Percentiles rank a stretch among this genome's conserved stretches.
Conservation (phyloP, 1,139 yeast genomes). For the Yamadazyma pseudoaaseri region DNA sequence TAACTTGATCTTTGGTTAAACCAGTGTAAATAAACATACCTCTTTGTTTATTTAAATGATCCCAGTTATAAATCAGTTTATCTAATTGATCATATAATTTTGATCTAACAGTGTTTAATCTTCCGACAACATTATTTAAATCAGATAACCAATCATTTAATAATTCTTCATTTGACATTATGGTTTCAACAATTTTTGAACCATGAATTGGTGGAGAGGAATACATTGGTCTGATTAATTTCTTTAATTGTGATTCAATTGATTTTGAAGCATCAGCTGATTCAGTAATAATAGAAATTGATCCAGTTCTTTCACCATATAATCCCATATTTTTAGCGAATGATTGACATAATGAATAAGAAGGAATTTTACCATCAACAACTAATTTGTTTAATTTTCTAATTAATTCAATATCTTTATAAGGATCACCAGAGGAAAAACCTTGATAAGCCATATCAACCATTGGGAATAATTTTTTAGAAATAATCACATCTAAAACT, state of each 20-base stretch:
- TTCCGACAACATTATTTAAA: slow-evolving; percentile 70
- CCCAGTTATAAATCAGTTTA: slow-evolving; percentile 69
- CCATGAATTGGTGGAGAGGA: slow-evolving; percentile 97
- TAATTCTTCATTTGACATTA: slow-evolving; percentile 61
- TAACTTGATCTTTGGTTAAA: slow-evolving; percentile 65
- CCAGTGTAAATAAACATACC: slow-evolving; percentile 98
- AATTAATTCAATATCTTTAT: slow-evolving; percentile 48
- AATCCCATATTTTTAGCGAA: slow-evolving; percentile 97
- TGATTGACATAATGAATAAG: slow-evolving; percentile 78
- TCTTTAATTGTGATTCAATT: slow-evolving; percentile 76
- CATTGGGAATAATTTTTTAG: slow-evolving; percentile 71
- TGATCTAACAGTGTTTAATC: slow-evolving; percentile 75
- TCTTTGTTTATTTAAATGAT: slow-evolving; percentile 81
- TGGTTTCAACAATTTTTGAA: slow-evolving; percentile 78
- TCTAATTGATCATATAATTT: slow-evolving; percentile 58
- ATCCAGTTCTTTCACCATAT: slow-evolving; percentile 94
- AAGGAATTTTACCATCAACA: slow-evolving; percentile 45
- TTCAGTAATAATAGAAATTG: slow-evolving; percentile 64
- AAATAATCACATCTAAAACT: slow-evolving; percentile 57
- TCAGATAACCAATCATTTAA: slow-evolving; percentile 76
- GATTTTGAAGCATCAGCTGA: slow-evolving; percentile 42
- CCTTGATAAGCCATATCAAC: slow-evolving; percentile 98
- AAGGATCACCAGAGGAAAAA: slow-evolving; percentile 77
- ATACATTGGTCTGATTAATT: slow-evolving; percentile 79
- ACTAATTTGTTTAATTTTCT: slow-evolving; percentile 52